Base-by-base conservation (phyloP, 352 stramenopile species). In the Phytophthora niederhauseri region DNA sequence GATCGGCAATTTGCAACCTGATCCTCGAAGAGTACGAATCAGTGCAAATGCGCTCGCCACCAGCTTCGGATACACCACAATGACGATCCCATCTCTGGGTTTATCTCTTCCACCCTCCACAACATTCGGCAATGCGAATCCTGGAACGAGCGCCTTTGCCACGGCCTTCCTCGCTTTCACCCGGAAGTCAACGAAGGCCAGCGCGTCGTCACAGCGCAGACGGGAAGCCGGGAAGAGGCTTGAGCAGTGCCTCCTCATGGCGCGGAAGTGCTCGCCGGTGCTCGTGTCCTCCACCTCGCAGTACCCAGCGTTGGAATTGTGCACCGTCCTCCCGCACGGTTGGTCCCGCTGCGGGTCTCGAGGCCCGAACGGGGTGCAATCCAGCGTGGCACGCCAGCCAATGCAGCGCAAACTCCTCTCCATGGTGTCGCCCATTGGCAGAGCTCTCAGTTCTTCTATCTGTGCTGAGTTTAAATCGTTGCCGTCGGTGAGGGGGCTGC, bases 51-150 rank as follows among this genome's bases (percentile, higher is more conserved):
- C 62, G 38, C 77, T 78, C 6, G 76, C 60, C 9, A 89, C 66
- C 24, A 80, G 62, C 26, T 76, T 82, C 2, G 78, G 81, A 49
- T 91, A 87, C 15, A 85, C 73, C 4, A 87, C 79, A 59, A 91
- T 84, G 34, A 84, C 52, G 51, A 91, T 78, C 0, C 78, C 82
- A 28, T 70, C 62, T 24, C 56, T 71, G 7, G 58, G 60, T 17
- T 4, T 15, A 8, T 36, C 6, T 2, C 49, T 7, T 8, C 7
- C 22, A 1, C 49, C 20, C n/a, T 26, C 31, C 17, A 51, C 51
- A 4, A 64, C 36, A 38, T 76, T 69, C 19, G 69, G 69, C 49
- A 76, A 24, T n/a, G 52, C 7, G 31, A 76, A 76, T 0, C 55
- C 59, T 26, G 61, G 48, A 11, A 58, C 53, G 28, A 75, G 57